phyloP scores from a whole-genome alignment of 2,329 filamentous ascomycete species.

The Penicillium sclerotigenum region DNA sequence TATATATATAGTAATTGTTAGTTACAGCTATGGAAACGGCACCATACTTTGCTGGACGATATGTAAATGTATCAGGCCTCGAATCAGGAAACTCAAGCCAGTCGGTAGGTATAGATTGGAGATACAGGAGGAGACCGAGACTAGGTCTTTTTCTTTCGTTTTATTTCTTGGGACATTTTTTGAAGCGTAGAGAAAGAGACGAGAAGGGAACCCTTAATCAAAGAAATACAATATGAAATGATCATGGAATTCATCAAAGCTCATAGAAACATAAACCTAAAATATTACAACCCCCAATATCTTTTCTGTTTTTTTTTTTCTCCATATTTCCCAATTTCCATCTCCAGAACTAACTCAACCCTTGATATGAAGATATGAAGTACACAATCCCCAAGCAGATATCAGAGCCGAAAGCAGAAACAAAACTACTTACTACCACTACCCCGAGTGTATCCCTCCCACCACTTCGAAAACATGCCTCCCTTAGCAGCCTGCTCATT shows the following conservation, averaged over 20 bases:
- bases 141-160: neutral
- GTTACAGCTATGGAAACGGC: no score
- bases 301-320: neutral
- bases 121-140: neutral
- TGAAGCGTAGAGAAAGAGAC: no score
- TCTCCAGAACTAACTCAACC: neutral
- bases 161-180: neutral
- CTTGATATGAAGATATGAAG: no score
- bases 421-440: conserved; percentile 1
- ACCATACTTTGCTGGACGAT: neutral
- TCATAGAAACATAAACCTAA: neutral
- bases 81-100: no score
- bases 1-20: no score
- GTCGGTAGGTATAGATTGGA: no score
- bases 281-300: neutral
- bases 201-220: neutral
- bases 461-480: conserved; percentile 41
- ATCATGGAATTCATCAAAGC: neutral
- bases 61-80: neutral
- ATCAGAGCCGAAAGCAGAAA: neutral
- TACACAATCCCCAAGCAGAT: neutral
- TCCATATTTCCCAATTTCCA: neutral
- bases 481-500: conserved; percentile 42
- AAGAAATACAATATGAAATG: neutral
- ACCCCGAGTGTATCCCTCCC: conserved; percentile 41